Evolutionary conservation across 1,139 yeast genomes (phyloP).

Genomic region (Protomyces gravidus): DNA sequence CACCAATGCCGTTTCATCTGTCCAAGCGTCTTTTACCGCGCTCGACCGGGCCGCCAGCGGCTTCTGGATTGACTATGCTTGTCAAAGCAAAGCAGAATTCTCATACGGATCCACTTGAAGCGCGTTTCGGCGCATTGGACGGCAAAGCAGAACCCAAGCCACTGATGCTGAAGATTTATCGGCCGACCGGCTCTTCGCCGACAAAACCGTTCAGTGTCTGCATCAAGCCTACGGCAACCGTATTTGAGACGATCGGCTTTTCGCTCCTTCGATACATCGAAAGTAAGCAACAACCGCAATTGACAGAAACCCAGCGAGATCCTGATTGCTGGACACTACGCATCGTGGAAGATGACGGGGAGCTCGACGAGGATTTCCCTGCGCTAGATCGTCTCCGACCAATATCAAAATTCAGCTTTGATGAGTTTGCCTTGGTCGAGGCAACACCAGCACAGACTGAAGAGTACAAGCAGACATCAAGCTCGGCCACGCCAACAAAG

Average conservation of each 20-base stretch:
- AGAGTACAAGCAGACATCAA: not conserved
- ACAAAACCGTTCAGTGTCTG: constrained; percentile 41
- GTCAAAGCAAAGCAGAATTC: constrained; percentile 32
- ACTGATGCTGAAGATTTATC: constrained; percentile 42
- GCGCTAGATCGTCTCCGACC: constrained; percentile 46
- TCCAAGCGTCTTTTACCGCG: not conserved
- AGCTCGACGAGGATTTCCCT: constrained; percentile 49
- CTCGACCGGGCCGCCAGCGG: not conserved
- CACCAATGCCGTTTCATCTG: not conserved
- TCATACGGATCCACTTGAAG: constrained; percentile 42
- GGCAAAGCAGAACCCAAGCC: constrained; percentile 43
- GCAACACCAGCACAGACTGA: constrained; percentile 37
- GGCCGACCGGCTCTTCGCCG: constrained; percentile 42
- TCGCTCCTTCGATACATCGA: constrained; percentile 42
- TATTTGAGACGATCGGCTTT: constrained; percentile 46
- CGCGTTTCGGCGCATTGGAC: constrained; percentile 44
- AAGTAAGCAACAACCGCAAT: constrained; percentile 38
- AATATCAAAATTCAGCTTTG: constrained; percentile 45
- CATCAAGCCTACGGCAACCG: constrained; percentile 44
- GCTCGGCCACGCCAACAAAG: not conserved
- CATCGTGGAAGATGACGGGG: constrained; percentile 49
- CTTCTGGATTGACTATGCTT: constrained; percentile 31
- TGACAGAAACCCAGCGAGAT: constrained; percentile 38
- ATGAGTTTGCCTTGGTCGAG: constrained; percentile 47
- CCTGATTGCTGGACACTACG: constrained; percentile 46